Percentiles rank a stretch among this genome's conserved stretches.
Evolutionary conservation across 2,329 filamentous ascomycete species (phyloP).

Genomic region (Malbranchea zuffiana): DNA sequence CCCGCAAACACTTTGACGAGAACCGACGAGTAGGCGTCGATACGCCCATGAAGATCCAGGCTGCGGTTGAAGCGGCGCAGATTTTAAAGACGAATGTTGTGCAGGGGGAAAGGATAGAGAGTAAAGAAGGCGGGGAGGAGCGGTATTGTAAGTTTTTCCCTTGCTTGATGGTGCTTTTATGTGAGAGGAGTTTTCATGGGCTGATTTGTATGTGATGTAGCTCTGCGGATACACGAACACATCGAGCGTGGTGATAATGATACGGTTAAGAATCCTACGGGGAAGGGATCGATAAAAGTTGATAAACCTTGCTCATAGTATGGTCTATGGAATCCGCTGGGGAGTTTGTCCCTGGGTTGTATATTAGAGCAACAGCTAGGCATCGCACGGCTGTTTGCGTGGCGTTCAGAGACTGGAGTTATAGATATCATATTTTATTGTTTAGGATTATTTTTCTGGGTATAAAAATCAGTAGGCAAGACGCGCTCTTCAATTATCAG

Average conservation of each 20-base stretch:
- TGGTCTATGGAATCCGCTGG: too few relatives aligned
- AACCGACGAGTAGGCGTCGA: slow-evolving; percentile 53
- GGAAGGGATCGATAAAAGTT: slow-evolving; percentile 30
- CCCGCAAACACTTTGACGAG: slow-evolving; percentile 61
- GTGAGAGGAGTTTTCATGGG: background rate
- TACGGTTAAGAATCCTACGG: slow-evolving; percentile 61
- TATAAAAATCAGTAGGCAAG: too few relatives aligned
- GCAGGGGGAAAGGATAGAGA: slow-evolving; percentile 54
- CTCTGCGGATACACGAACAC: slow-evolving; percentile 76
- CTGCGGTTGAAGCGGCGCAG: slow-evolving; percentile 71
- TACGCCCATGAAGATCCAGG: slow-evolving; percentile 54
- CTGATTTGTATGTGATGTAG: slow-evolving; percentile 38
- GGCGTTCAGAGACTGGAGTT: too few relatives aligned
- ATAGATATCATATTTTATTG: too few relatives aligned
- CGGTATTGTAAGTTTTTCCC: slow-evolving; percentile 26
- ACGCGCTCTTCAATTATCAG: too few relatives aligned
- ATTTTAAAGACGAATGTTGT: slow-evolving; percentile 78
- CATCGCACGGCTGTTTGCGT: too few relatives aligned
- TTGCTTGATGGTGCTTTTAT: background rate
- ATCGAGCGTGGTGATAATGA: slow-evolving; percentile 93
- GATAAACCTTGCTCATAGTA: slow-evolving; percentile 33
- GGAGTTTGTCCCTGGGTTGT: too few relatives aligned
- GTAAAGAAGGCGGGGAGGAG: slow-evolving; percentile 20
- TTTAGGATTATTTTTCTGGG: too few relatives aligned
- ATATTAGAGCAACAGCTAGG: too few relatives aligned